Conservation (phyloP, 345 rosid species). For the Citrus maxima region DNA sequence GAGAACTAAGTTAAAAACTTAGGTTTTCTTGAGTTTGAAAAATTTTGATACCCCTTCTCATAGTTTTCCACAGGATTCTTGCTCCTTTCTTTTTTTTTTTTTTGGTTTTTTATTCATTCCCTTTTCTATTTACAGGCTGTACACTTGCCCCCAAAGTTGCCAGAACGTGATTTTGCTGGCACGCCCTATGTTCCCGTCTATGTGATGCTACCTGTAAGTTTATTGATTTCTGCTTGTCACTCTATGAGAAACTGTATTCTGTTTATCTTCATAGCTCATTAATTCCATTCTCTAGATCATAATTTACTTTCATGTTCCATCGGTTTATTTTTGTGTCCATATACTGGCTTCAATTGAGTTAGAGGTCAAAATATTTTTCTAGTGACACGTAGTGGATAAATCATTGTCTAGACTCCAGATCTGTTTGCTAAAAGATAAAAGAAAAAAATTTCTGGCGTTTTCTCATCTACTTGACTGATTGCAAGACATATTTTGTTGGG, state of each 20-base stretch:
- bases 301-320: background rate
- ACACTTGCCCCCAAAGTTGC: constrained; percentile 20
- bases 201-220: constrained; percentile 89
- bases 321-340: background rate
- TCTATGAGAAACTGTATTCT: background rate
- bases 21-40: background rate
- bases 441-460: background rate
- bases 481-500: constrained; percentile 6
- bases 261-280: background rate
- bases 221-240: background rate
- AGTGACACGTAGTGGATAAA: background rate
- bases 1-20: background rate
- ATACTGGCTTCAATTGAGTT: background rate
- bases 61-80: background rate
- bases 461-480: background rate
- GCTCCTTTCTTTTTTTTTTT: background rate
- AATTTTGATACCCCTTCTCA: background rate
- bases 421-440: background rate
- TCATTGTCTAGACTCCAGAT: background rate
- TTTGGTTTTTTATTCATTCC: no score
- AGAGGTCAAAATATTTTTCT: background rate
- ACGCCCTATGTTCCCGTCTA: constrained; percentile 80
- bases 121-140: constrained; percentile 24
- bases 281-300: background rate
- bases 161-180: constrained; percentile 81